These are phyloP conservation scores for Nemania bipapillata DNA, from an alignment of 2,329 filamentous ascomycete genomes.

Conservation along the genomic window DNA sequence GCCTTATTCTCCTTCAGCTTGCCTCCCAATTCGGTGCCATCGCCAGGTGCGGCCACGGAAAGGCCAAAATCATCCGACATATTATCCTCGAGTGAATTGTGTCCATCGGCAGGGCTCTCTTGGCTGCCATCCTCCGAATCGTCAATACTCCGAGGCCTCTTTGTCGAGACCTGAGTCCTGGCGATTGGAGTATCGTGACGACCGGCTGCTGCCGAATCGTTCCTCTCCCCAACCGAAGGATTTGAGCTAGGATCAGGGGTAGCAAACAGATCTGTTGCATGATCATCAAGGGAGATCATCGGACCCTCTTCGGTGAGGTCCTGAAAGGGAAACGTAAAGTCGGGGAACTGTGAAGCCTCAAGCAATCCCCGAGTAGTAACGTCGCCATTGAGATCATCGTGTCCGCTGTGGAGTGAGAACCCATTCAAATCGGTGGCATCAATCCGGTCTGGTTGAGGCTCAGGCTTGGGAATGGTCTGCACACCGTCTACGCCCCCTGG, in stretches of 20 bases:
- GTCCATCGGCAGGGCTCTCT: slow-evolving; percentile 57
- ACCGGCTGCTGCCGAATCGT: slow-evolving; percentile 54
- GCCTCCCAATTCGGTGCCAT: slow-evolving; percentile 65
- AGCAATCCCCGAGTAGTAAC: slow-evolving; percentile 54
- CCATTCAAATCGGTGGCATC: slow-evolving; percentile 53
- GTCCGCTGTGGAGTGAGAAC: slow-evolving; percentile 53
- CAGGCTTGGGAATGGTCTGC: slow-evolving; percentile 49
- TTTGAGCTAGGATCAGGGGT: slow-evolving; percentile 49
- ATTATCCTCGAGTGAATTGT: slow-evolving; percentile 64
- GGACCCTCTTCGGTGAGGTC: slow-evolving; percentile 56
- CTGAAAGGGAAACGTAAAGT: slow-evolving; percentile 65
- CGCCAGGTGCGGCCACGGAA: slow-evolving; percentile 58
- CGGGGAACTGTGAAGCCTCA: slow-evolving; percentile 62
- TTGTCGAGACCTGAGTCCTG: slow-evolving; percentile 42
- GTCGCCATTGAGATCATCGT: slow-evolving; percentile 51
- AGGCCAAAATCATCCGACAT: slow-evolving; percentile 70
- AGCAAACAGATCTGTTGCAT: slow-evolving; percentile 50
- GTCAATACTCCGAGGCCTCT: slow-evolving; percentile 49
- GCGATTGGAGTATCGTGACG: slow-evolving; percentile 52
- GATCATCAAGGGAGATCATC: slow-evolving; percentile 56
- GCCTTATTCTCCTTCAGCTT: slow-evolving; percentile 68
- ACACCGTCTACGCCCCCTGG: slow-evolving; percentile 53
- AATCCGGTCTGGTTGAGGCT: slow-evolving; percentile 48
- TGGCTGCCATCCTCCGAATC: slow-evolving; percentile 60
- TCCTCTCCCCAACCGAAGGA: slow-evolving; percentile 53